These are phyloP conservation scores for Panaeolus papilionaceus DNA, from an alignment of 768 basidiomycete genomes.

Conservation along the genomic window DNA sequence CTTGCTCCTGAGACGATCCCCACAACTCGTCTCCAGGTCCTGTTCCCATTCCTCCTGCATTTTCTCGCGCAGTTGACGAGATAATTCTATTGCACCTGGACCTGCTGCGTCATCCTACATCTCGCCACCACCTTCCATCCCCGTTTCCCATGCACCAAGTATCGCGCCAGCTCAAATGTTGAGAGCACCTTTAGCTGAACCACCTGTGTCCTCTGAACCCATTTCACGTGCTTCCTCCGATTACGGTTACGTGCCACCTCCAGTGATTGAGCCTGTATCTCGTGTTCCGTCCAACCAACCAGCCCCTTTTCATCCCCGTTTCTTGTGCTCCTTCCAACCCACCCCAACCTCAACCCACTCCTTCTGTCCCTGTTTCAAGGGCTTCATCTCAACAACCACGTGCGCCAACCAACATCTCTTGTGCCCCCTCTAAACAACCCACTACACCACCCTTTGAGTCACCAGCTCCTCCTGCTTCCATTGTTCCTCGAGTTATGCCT, in stretches of 20 bases:
- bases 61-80: conserved; percentile 27
- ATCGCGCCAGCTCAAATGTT: conserved; percentile 22
- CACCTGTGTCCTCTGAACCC: not conserved
- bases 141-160: not conserved
- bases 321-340: not conserved
- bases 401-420: no score
- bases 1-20: conserved; percentile 19
- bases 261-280: not conserved
- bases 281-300: not conserved
- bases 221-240: not conserved
- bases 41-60: conserved; percentile 17
- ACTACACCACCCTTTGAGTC: not conserved
- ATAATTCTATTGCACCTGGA: conserved; percentile 18
- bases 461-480: no score
- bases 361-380: not conserved
- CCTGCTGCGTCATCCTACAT: not conserved
- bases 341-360: not conserved
- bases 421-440: not conserved
- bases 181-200: conserved; percentile 24
- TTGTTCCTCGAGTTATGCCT: no score
- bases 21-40: conserved; percentile 13
- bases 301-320: not conserved
- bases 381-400: not conserved
- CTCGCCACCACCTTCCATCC: not conserved
- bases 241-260: not conserved